phyloP scores from a whole-genome alignment of 2,329 filamentous ascomycete genomes.

The Epichloe typhina region DNA sequence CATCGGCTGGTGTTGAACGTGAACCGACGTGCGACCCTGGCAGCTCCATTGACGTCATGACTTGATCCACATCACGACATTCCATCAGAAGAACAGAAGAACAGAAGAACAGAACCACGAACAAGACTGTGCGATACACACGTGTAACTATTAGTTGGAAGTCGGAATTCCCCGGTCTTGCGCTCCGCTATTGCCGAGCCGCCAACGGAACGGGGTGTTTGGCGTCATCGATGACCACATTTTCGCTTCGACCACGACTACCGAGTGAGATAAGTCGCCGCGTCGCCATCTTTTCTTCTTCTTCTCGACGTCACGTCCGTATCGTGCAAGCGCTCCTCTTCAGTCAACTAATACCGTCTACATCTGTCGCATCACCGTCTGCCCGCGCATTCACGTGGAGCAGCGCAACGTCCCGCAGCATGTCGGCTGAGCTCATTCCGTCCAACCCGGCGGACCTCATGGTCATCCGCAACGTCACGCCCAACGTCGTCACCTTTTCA shows the following conservation, averaged over 20 bases:
- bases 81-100: no score
- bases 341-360: not conserved
- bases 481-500: constrained; percentile 65
- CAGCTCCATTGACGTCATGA: no score
- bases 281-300: not conserved
- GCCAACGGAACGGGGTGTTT: not conserved
- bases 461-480: constrained; percentile 77
- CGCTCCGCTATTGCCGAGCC: not conserved
- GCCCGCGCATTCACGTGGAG: constrained; percentile 7
- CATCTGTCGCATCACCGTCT: not conserved
- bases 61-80: no score
- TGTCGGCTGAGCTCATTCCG: constrained; percentile 51
- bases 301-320: not conserved
- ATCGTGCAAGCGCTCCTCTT: not conserved
- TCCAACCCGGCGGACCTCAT: constrained; percentile 67
- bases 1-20: no score
- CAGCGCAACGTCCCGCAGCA: constrained; percentile 10
- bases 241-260: not conserved
- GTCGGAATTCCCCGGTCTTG: no score
- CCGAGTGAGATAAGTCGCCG: not conserved
- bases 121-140: no score
- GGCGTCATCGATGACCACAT: constrained; percentile 4
- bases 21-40: no score
- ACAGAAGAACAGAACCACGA: no score
- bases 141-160: no score